Conservation (phyloP, 805 yeast species). For the Wickerhamomyces strasburgensis region DNA sequence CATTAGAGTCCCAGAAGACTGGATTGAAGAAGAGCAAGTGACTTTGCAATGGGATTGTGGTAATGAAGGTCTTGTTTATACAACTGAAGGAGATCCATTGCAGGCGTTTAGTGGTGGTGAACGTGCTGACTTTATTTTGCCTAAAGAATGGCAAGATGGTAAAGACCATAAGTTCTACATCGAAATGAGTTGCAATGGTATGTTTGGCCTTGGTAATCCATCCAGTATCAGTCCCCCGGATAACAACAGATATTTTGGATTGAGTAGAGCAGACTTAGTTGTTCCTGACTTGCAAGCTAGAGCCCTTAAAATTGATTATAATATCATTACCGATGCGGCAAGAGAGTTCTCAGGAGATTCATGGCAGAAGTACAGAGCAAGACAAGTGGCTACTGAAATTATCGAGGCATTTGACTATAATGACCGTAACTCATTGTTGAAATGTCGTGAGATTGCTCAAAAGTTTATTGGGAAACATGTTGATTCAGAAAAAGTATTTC, state of each 20-base stretch:
- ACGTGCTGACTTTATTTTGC: conserved; percentile 68
- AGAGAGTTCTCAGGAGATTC: conserved; percentile 70
- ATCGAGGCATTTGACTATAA: conserved; percentile 78
- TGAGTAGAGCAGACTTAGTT: conserved; percentile 69
- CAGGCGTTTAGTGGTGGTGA: conserved; percentile 87
- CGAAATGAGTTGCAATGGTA: conserved; percentile 91
- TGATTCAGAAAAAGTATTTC: conserved; percentile 62
- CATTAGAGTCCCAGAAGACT: conserved; percentile 54
- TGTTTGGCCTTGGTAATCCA: conserved; percentile 75
- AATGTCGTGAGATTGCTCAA: conserved; percentile 64
- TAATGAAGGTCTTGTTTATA: conserved; percentile 81
- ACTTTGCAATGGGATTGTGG: conserved; percentile 80
- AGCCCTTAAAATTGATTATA: conserved; percentile 71
- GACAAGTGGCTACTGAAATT: conserved; percentile 72
- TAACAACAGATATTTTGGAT: conserved; percentile 63
- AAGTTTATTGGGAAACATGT: conserved; percentile 59
- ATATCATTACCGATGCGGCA: conserved; percentile 88
- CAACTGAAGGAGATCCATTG: conserved; percentile 56
- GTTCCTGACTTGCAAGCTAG: conserved; percentile 80
- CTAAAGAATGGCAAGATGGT: conserved; percentile 47
- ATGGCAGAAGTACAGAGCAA: conserved; percentile 82
- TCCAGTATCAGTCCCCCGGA: conserved; percentile 64
- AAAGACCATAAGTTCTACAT: conserved; percentile 65
- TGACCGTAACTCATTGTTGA: conserved; percentile 49
- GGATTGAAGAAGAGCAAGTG: conserved; percentile 41